phyloP scores from a whole-genome alignment of 2,329 filamentous ascomycete genomes.

The Endoconidiophora laricicola region DNA sequence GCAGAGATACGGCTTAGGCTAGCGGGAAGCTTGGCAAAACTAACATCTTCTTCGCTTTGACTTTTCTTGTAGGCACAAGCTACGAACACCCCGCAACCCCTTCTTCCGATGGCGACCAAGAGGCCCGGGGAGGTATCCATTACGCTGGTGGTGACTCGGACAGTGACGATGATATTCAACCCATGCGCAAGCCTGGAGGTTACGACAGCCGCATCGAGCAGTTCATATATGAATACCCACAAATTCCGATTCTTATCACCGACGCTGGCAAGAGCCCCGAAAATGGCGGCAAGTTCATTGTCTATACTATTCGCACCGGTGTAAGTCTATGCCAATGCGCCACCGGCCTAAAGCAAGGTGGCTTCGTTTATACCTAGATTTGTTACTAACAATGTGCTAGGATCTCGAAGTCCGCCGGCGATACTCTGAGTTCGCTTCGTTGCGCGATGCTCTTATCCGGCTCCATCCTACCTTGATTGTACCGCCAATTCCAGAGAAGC shows the following conservation, averaged over 20 bases:
- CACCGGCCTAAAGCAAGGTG: not conserved
- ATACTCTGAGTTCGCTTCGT: slow-evolving; percentile 90
- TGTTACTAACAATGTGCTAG: slow-evolving; percentile 28
- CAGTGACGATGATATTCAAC: slow-evolving; percentile 27
- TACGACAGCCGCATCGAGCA: slow-evolving; percentile 96
- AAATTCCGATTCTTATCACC: slow-evolving; percentile 77
- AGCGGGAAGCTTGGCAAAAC: not conserved
- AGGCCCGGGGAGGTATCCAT: not conserved
- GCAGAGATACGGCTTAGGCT: too few relatives aligned
- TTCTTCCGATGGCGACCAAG: slow-evolving; percentile 7
- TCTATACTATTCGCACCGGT: slow-evolving; percentile 90
- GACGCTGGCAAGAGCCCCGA: slow-evolving; percentile 92
- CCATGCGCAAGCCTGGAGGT: slow-evolving; percentile 60
- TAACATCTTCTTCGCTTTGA: not conserved
- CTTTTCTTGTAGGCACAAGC: not conserved
- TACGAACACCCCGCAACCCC: slow-evolving; percentile 6
- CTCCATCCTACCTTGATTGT: slow-evolving; percentile 91
- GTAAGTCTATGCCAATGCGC: slow-evolving; percentile 32
- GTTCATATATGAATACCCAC: slow-evolving; percentile 87
- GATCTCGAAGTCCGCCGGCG: slow-evolving; percentile 87
- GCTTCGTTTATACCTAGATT: not conserved
- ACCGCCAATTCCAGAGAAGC: slow-evolving; percentile 95
- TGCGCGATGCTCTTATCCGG: slow-evolving; percentile 74
- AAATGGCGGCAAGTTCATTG: slow-evolving; percentile 82
- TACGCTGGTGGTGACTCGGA: slow-evolving; percentile 24